Conservation (phyloP, 371 early-diverging fungal species). For the Polyrhizophydium stewartii region DNA sequence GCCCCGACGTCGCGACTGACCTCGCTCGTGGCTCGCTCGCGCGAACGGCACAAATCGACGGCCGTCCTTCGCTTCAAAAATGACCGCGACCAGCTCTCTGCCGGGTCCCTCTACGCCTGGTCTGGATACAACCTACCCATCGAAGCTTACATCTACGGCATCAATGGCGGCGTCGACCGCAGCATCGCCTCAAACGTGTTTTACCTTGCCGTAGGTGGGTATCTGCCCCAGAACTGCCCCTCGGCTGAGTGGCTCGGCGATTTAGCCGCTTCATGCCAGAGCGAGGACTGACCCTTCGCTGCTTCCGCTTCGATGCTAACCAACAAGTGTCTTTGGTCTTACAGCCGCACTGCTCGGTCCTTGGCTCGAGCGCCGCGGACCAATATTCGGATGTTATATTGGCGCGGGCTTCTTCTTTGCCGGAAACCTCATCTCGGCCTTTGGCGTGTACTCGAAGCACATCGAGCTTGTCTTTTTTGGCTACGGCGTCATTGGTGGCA, state of each 20-base stretch:
- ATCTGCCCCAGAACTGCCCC: neutral
- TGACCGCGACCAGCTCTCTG: constrained; percentile 45
- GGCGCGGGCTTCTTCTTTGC: constrained; percentile 52
- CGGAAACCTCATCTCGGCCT: constrained; percentile 55
- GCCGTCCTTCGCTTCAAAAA: neutral
- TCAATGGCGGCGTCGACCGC: constrained; percentile 22
- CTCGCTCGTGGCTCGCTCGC: neutral
- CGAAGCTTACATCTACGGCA: constrained; percentile 45
- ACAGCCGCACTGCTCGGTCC: constrained; percentile 62
- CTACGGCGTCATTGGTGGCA: constrained; percentile 60
- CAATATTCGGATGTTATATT: constrained; percentile 48
- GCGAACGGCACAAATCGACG: neutral
- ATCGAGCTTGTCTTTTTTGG: constrained; percentile 56
- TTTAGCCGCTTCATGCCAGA: too few species aligned
- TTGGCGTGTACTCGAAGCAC: constrained; percentile 52
- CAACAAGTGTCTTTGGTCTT: constrained; percentile 47
- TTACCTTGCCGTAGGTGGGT: constrained; percentile 59
- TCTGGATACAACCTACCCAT: constrained; percentile 60
- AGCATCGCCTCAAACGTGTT: constrained; percentile 56
- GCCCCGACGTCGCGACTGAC: neutral
- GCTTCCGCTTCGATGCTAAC: too few species aligned
- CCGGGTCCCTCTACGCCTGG: constrained; percentile 69
- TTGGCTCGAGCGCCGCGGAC: constrained; percentile 62
- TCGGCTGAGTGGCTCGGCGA: too few species aligned
- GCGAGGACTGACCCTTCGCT: too few species aligned